Conservation (phyloP, 225 moss, liverwort and hornwort genomes). For the Neckera pumila region DNA sequence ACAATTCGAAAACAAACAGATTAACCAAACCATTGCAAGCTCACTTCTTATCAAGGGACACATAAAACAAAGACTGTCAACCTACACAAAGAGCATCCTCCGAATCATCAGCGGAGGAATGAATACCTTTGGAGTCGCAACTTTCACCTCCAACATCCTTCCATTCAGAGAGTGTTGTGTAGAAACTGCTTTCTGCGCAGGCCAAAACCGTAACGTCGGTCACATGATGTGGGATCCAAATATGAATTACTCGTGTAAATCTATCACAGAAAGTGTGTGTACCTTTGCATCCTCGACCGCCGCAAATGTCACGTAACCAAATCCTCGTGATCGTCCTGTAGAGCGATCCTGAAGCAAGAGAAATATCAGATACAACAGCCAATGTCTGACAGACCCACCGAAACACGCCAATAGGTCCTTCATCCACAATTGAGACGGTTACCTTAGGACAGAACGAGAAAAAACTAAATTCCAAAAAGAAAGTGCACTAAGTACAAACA, state of each 20-base stretch:
- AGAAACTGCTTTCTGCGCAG: slow-evolving; percentile 76
- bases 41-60: not conserved
- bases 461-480: not conserved
- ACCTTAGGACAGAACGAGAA: not conserved
- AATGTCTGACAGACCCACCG: not conserved
- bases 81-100: not conserved
- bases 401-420: not conserved
- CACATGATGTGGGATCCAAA: not conserved
- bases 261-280: not conserved
- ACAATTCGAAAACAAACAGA: not conserved
- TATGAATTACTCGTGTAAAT: not conserved
- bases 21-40: not conserved
- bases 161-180: slow-evolving; percentile 86
- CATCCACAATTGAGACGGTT: not conserved
- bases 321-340: slow-evolving; percentile 92
- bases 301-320: slow-evolving; percentile 95
- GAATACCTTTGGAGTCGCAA: slow-evolving; percentile 84
- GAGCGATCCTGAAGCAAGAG: slow-evolving; percentile 61
- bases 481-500: not conserved
- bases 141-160: slow-evolving; percentile 96
- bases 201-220: not conserved
- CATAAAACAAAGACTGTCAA: not conserved
- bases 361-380: not conserved
- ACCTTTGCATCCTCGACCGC: slow-evolving; percentile 91
- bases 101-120: not conserved